phyloP scores from a whole-genome alignment of 495 filamentous ascomycete genomes.

The Trichocladium uniseriatum region DNA sequence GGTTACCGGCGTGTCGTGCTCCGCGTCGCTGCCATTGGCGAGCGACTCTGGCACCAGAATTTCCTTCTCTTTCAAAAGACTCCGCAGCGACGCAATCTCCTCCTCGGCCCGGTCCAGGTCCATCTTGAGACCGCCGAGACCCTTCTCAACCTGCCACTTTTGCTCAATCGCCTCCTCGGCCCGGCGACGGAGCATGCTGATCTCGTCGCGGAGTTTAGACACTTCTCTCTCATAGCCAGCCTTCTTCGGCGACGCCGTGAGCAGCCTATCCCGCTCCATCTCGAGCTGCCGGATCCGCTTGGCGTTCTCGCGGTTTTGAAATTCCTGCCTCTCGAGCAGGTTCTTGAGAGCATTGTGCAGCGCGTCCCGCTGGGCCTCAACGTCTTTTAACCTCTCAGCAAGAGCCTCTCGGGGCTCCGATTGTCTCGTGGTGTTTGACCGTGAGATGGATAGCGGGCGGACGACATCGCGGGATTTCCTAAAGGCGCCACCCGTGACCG shows the following conservation, averaged over 20 bases:
- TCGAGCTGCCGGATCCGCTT: conserved; percentile 69
- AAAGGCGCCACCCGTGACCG: conserved; percentile 26
- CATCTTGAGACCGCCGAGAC: conserved; percentile 86
- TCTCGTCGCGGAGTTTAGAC: conserved; percentile 64
- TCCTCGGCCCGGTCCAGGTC: conserved; percentile 92
- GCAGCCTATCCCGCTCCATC: conserved; percentile 64
- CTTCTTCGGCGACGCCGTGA: conserved; percentile 58
- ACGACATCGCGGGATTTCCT: conserved; percentile 14
- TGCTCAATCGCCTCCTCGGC: conserved; percentile 94
- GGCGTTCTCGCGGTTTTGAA: conserved; percentile 68
- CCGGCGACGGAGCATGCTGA: conserved; percentile 72
- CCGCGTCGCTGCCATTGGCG: conserved; percentile 18
- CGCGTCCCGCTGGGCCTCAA: conserved; percentile 88
- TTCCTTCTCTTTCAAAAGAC: conserved; percentile 78
- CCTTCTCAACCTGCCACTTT: conserved; percentile 95
- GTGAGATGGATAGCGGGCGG: conserved; percentile 36
- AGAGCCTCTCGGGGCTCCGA: conserved; percentile 59
- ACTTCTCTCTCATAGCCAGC: conserved; percentile 80
- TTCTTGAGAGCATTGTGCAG: conserved; percentile 76
- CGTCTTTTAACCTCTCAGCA: conserved; percentile 78
- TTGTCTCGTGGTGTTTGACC: conserved; percentile 54
- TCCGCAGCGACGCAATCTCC: conserved; percentile 73
- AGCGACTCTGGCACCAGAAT: conserved; percentile 57
- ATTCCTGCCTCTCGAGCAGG: conserved; percentile 78
- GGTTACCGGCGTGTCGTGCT: conserved; percentile 34